phyloP scores from a whole-genome alignment of 2,329 filamentous ascomycete genomes.

The Grosmannia serpens region DNA sequence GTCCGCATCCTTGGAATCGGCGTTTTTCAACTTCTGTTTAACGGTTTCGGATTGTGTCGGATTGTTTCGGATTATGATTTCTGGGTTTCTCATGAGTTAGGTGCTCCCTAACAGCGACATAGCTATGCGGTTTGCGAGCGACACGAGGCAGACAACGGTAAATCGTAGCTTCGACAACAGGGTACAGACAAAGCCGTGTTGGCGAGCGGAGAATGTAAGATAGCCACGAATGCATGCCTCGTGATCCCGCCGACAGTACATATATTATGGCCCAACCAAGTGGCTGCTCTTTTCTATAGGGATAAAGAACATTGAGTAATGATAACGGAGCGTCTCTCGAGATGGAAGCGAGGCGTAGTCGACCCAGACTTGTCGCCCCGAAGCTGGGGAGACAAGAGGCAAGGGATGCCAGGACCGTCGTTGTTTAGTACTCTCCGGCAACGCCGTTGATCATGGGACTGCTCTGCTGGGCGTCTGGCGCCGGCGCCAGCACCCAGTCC shows the following conservation, averaged over 20 bases:
- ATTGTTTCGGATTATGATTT: not conserved
- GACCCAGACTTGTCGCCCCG: no score
- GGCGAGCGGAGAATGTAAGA: not conserved
- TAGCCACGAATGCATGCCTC: not conserved
- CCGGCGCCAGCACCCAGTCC: constrained; percentile 51
- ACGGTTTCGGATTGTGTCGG: not conserved
- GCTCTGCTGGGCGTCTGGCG: not conserved
- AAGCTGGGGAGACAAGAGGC: no score
- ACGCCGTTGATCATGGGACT: not conserved
- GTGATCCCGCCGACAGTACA: not conserved
- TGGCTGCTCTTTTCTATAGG: not conserved
- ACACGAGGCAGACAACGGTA: not conserved
- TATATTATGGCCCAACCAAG: not conserved
- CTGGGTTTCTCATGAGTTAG: not conserved
- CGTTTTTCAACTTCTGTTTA: not conserved
- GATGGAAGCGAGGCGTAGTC: no score
- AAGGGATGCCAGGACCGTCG: no score
- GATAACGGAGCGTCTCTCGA: not conserved
- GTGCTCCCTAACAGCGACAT: not conserved
- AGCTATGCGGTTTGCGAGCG: not conserved
- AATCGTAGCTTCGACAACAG: not conserved
- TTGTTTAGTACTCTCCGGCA: not conserved
- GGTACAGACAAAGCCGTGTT: not conserved
- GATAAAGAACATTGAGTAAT: not conserved
- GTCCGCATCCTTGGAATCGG: not conserved